phyloP scores from a whole-genome alignment of 495 filamentous ascomycete genomes.

The Parathielavia hyrcaniae region DNA sequence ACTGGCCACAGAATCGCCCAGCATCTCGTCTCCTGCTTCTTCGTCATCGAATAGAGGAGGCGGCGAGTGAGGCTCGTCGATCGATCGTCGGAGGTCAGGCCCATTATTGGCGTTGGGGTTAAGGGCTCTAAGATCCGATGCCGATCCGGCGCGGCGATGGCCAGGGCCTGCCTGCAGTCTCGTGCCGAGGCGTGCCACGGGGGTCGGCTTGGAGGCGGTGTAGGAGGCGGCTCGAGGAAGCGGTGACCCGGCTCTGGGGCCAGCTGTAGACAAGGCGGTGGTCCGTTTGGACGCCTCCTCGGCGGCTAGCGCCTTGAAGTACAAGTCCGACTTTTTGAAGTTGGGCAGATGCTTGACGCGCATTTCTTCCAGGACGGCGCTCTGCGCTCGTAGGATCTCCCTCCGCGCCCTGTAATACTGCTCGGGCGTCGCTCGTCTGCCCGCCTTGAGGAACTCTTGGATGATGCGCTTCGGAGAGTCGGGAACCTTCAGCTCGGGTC shows the following conservation, averaged over 20 bases:
- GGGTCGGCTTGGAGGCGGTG: conserved; percentile 35
- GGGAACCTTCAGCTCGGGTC: conserved; percentile 71
- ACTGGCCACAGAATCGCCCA: conserved; percentile 49
- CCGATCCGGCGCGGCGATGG: conserved; percentile 40
- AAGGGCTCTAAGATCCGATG: conserved; percentile 37
- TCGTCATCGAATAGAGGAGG: conserved; percentile 51
- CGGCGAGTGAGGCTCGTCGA: conserved; percentile 40
- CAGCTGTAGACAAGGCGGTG: conserved; percentile 21
- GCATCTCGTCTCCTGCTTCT: conserved; percentile 46
- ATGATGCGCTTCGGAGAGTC: conserved; percentile 62
- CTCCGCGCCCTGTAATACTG: conserved; percentile 81
- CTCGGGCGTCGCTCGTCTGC: conserved; percentile 61
- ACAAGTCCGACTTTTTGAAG: conserved; percentile 88
- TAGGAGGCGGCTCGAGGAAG: conserved; percentile 32
- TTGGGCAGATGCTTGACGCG: conserved; percentile 68
- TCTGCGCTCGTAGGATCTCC: conserved; percentile 78
- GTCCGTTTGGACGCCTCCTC: conserved; percentile 67
- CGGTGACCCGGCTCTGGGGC: conserved; percentile 28
- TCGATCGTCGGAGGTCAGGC: conserved; percentile 40
- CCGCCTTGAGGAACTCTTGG: conserved; percentile 69
- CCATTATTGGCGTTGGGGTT: conserved; percentile 30
- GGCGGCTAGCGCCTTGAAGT: conserved; percentile 89
- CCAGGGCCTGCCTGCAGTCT: conserved; percentile 28
- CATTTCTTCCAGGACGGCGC: conserved; percentile 73
- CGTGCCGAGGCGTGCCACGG: conserved; percentile 37